Conservation (phyloP, 805 yeast species). For the Candida michaelii region DNA sequence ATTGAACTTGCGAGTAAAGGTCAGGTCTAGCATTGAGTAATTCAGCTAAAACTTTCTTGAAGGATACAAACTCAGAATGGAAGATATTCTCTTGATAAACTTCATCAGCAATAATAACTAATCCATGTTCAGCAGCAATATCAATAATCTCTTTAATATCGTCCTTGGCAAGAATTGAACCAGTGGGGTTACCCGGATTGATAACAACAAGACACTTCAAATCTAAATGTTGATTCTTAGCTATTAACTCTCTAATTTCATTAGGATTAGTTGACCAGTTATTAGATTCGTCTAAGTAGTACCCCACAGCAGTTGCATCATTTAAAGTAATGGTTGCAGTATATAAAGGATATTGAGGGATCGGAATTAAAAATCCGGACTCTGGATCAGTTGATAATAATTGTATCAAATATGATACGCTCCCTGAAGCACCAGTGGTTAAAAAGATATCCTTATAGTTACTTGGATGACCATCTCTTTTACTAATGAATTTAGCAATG, state of each 20-base stretch:
- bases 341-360: constrained; percentile 96
- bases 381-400: constrained; percentile 65
- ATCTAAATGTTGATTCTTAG: constrained; percentile 54
- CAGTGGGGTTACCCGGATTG: constrained; percentile 99
- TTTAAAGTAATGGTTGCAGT: constrained; percentile 91
- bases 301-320: constrained; percentile 80
- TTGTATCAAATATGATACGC: constrained; percentile 77
- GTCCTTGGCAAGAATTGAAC: constrained; percentile 66
- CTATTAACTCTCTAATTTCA: constrained; percentile 57
- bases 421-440: constrained; percentile 94
- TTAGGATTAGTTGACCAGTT: constrained; percentile 82
- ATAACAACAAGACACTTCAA: constrained; percentile 86
- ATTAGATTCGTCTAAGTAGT: constrained; percentile 75
- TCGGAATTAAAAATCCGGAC: constrained; percentile 86
- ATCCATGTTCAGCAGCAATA: constrained; percentile 80
- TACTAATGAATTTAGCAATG: constrained; percentile 75
- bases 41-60: constrained; percentile 73
- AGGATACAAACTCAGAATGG: constrained; percentile 76
- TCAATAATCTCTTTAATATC: constrained; percentile 71
- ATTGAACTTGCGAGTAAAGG: constrained; percentile 67
- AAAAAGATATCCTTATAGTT: constrained; percentile 73
- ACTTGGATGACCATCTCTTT: constrained; percentile 65
- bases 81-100: constrained; percentile 95
- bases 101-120: constrained; percentile 93
- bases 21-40: constrained; percentile 56